Conservation (phyloP, 345 rosid species). For the Angophora floribunda region DNA sequence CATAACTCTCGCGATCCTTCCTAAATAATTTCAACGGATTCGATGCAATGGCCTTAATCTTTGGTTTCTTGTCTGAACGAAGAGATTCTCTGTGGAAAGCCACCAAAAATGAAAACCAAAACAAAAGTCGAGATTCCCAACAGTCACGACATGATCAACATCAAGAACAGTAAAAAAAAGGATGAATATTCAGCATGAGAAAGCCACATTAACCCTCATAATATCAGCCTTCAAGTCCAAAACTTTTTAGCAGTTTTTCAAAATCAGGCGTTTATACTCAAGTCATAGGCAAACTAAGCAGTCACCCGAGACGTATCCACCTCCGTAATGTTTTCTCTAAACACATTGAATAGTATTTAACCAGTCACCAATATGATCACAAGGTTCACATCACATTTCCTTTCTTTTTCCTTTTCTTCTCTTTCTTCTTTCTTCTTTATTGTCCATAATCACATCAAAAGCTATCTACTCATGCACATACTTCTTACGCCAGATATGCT, state of each 20-base stretch:
- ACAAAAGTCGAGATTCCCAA: background rate
- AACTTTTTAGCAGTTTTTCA: background rate
- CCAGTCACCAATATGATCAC: background rate
- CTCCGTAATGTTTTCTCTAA: background rate
- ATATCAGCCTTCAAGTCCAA: background rate
- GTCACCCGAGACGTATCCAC: background rate
- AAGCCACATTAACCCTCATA: background rate
- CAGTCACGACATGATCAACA: background rate
- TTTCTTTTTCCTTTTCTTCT: background rate
- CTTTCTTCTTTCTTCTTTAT: background rate
- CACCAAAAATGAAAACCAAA: background rate
- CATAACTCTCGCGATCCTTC: constrained; percentile 6
- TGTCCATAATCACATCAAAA: background rate
- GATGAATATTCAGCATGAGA: background rate
- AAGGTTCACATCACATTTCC: background rate
- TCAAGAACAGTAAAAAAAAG: background rate
- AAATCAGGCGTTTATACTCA: background rate
- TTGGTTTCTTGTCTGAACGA: constrained; percentile 11
- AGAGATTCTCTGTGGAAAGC: constrained; percentile 20
- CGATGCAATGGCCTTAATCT: constrained; percentile 1
- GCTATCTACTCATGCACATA: background rate
- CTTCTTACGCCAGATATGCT: background rate
- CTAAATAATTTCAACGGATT: constrained; percentile 8
- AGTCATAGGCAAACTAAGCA: background rate
- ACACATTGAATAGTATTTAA: background rate